Evolutionary conservation across 805 yeast genomes (phyloP).

Genomic region (Saccharomyces cerevisiae): DNA sequence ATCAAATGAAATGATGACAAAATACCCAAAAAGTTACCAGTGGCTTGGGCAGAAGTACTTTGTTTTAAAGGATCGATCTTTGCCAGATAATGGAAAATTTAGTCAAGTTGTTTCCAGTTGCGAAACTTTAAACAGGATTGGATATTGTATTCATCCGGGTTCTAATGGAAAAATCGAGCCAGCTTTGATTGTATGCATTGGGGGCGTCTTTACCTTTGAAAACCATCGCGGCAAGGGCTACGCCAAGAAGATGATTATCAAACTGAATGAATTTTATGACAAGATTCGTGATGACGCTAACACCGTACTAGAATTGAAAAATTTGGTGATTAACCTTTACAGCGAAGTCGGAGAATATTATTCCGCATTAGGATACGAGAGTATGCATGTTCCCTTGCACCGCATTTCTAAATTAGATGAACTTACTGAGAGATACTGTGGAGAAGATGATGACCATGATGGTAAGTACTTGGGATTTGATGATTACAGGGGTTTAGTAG

Average conservation of each 20-base stretch:
- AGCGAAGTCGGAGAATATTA: constrained; percentile 70
- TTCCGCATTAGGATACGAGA: constrained; percentile 50
- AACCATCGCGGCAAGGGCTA: constrained; percentile 47
- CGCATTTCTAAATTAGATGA: constrained; percentile 21
- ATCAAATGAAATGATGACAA: constrained; percentile 6
- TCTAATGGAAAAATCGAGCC: constrained; percentile 23
- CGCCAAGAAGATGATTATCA: constrained; percentile 40
- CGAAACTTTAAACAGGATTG: constrained; percentile 35
- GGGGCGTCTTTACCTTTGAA: constrained; percentile 50
- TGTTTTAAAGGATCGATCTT: constrained; percentile 23
- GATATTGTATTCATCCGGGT: constrained; percentile 25
- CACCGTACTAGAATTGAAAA: constrained; percentile 24
- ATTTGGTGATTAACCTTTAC: constrained; percentile 43
- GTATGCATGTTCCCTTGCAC: constrained; percentile 34
- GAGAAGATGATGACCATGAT: not conserved
- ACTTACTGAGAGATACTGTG: constrained; percentile 13
- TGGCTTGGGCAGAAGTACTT: constrained; percentile 33
- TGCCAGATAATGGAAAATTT: constrained; percentile 18
- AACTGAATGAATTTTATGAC: constrained; percentile 31
- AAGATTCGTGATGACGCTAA: constrained; percentile 14
- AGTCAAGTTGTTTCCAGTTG: constrained; percentile 35
- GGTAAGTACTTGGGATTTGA: constrained; percentile 27
- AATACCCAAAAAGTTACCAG: constrained; percentile 13
- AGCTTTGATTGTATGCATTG: constrained; percentile 38
- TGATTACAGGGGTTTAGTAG: constrained; percentile 27